These are phyloP conservation scores for Trichoderma atrobrunneum DNA, from an alignment of 2,329 filamentous ascomycete species.

Conservation along the genomic window DNA sequence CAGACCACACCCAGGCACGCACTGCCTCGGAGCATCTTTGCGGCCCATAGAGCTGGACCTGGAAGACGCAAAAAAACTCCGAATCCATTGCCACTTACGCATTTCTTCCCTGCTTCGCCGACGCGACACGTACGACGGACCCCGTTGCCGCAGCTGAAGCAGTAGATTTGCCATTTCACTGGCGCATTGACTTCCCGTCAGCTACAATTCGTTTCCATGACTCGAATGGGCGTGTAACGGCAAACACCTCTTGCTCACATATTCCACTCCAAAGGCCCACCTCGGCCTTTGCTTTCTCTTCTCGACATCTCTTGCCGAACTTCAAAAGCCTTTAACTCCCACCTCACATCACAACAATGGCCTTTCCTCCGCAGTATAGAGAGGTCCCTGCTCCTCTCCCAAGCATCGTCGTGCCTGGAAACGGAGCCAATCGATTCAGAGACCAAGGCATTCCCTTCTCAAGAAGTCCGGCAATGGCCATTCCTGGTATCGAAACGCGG, in stretches of 20 bases:
- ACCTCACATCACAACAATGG: slow-evolving; percentile 30
- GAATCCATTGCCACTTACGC: slow-evolving; percentile 11
- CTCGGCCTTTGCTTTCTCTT: slow-evolving; percentile 7
- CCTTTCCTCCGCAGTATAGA: slow-evolving; percentile 37
- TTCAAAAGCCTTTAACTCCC: background rate
- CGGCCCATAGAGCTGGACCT: slow-evolving; percentile 11
- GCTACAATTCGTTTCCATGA: slow-evolving; percentile 16
- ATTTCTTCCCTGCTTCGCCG: slow-evolving; percentile 9
- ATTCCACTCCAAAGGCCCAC: slow-evolving; percentile 2
- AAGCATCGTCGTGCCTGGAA: slow-evolving; percentile 36
- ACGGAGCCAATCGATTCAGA: slow-evolving; percentile 29
- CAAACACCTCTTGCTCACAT: slow-evolving; percentile 2
- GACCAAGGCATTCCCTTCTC: slow-evolving; percentile 33
- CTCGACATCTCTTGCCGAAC: background rate
- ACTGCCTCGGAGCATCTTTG: slow-evolving; percentile 10
- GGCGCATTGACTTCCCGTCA: slow-evolving; percentile 8
- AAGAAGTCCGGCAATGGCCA: slow-evolving; percentile 40
- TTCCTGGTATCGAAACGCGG: slow-evolving; percentile 38
- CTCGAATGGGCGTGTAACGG: slow-evolving; percentile 17
- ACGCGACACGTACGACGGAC: slow-evolving; percentile 12
- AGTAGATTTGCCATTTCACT: slow-evolving; percentile 4
- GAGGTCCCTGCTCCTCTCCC: slow-evolving; percentile 36
- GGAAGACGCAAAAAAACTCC: slow-evolving; percentile 7
- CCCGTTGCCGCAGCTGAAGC: slow-evolving; percentile 13
- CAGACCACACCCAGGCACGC: slow-evolving; percentile 5